These are phyloP conservation scores for Crithidia sp. DNA, from an alignment of 208 protist species.

Conservation along the genomic window DNA sequence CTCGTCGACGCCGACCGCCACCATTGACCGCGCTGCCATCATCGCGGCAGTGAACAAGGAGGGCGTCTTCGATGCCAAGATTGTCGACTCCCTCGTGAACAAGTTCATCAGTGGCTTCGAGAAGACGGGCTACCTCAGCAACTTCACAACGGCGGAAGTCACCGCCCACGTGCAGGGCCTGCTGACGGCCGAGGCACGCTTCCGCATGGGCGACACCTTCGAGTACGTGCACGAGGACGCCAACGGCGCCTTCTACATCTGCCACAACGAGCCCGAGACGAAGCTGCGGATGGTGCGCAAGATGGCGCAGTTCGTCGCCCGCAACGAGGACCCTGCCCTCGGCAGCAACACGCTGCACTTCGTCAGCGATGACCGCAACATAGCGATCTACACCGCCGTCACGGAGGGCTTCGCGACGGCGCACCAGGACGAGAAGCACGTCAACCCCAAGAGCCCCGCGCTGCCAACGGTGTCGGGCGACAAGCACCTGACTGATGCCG, in stretches of 20 bases:
- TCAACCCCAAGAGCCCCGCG: conserved; percentile 47
- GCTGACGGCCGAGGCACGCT: conserved; percentile 65
- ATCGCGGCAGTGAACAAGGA: conserved; percentile 37
- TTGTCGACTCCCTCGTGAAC: conserved; percentile 45
- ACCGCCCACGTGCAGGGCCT: conserved; percentile 60
- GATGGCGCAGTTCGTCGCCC: conserved; percentile 54
- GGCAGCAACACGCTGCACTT: conserved; percentile 62
- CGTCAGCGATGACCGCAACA: conserved; percentile 56
- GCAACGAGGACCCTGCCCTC: conserved; percentile 26
- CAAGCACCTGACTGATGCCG: conserved; percentile 36
- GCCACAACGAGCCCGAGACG: conserved; percentile 46
- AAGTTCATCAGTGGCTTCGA: conserved; percentile 49
- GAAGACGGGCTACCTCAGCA: conserved; percentile 52
- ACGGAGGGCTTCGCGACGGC: conserved; percentile 54
- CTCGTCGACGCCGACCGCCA: background rate
- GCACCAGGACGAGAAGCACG: conserved; percentile 31
- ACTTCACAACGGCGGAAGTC: conserved; percentile 58
- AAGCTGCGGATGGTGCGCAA: conserved; percentile 63
- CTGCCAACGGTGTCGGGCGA: conserved; percentile 41
- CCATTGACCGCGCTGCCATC: conserved; percentile 36
- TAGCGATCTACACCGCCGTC: conserved; percentile 63
- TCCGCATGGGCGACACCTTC: conserved; percentile 58
- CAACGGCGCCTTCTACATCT: conserved; percentile 75
- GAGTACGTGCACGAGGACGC: conserved; percentile 68
- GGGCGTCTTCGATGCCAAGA: conserved; percentile 50